Conservation (phyloP, 1,284 basidiomycete genomes). For the Anthracocystis walkeri region DNA sequence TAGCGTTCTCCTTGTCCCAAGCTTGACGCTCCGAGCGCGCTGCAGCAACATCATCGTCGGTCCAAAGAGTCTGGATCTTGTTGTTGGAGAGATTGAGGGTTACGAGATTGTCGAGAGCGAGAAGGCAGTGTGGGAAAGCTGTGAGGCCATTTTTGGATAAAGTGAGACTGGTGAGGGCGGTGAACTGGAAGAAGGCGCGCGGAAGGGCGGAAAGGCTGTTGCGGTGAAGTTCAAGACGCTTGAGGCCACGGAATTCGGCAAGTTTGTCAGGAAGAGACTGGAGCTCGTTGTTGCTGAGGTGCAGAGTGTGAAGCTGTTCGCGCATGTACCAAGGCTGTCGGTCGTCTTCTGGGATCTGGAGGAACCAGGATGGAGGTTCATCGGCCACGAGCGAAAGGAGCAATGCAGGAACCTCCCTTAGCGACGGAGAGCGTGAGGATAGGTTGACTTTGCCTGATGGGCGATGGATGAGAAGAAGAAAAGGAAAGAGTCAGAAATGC, state of each 20-base stretch:
- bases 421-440: slow-evolving; percentile 51
- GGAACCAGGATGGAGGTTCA: slow-evolving; percentile 56
- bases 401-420: slow-evolving; percentile 38
- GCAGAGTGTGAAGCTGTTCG: slow-evolving; percentile 49
- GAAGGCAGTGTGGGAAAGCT: slow-evolving; percentile 47
- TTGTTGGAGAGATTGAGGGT: slow-evolving; percentile 65
- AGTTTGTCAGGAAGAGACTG: slow-evolving; percentile 46
- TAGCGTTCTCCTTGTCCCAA: slow-evolving; percentile 48
- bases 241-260: slow-evolving; percentile 52
- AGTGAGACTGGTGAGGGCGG: slow-evolving; percentile 53
- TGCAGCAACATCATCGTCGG: slow-evolving; percentile 19
- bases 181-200: slow-evolving; percentile 42
- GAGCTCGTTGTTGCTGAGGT: slow-evolving; percentile 57
- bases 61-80: slow-evolving; percentile 57
- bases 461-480: too few species aligned
- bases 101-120: slow-evolving; percentile 55
- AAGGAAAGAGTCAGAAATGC: not conserved
- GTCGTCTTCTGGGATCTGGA: slow-evolving; percentile 45
- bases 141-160: slow-evolving; percentile 59
- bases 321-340: slow-evolving; percentile 60
- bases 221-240: slow-evolving; percentile 59
- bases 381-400: slow-evolving; percentile 54
- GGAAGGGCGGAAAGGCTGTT: slow-evolving; percentile 58
- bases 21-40: slow-evolving; percentile 37
- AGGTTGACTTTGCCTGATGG: slow-evolving; percentile 48